Evolutionary conservation across 768 basidiomycete genomes (phyloP).

Genomic region (Leccinum sublutescens): DNA sequence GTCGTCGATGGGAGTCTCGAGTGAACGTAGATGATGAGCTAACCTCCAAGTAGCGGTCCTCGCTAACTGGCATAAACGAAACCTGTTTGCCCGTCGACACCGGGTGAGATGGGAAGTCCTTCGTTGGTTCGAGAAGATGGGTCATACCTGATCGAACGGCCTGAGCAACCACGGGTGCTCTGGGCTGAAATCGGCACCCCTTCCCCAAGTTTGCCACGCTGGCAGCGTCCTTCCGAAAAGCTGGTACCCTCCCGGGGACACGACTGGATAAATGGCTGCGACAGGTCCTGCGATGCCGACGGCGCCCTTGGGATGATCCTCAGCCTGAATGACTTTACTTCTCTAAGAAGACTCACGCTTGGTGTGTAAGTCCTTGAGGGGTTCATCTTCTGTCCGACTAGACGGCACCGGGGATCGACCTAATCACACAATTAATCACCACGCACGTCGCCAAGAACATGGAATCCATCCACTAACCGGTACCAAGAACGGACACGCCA

Average conservation of each 20-base stretch:
- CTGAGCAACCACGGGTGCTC: conserved; percentile 58
- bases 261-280: conserved; percentile 63
- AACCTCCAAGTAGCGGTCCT: conserved; percentile 50
- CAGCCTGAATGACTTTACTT: not conserved
- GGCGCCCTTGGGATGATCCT: conserved; percentile 45
- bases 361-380: conserved; percentile 68
- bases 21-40: not conserved
- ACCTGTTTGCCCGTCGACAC: conserved; percentile 34
- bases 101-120: not conserved
- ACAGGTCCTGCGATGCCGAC: conserved; percentile 69
- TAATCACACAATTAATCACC: conserved; percentile 16
- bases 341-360: conserved; percentile 36
- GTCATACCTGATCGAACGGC: conserved; percentile 57
- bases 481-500: conserved; percentile 62
- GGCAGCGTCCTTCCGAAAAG: conserved; percentile 62
- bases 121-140: not conserved
- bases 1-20: not conserved
- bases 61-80: conserved; percentile 47
- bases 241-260: conserved; percentile 66
- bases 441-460: not conserved
- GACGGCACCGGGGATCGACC: conserved; percentile 57
- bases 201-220: conserved; percentile 64
- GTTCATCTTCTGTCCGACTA: conserved; percentile 74
- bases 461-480: conserved; percentile 40
- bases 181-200: conserved; percentile 43